phyloP scores from a whole-genome alignment of 306 rosid species.

The Delonix regia region DNA sequence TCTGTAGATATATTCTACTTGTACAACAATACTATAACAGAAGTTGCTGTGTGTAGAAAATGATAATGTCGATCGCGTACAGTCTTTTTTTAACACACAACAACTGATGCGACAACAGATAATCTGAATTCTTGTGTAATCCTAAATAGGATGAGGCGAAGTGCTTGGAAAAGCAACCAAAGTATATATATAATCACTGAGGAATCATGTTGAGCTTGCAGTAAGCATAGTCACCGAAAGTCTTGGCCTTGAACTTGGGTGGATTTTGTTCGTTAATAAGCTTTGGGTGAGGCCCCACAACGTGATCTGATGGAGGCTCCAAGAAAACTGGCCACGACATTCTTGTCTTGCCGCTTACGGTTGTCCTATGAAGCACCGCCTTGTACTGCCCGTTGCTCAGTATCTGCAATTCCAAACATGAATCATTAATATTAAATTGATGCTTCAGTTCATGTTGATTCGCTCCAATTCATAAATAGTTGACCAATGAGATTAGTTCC shows the following conservation, averaged over 20 bases:
- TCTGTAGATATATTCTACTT: background rate
- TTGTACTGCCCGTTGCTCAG: conserved; percentile 78
- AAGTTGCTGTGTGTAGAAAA: too few species aligned
- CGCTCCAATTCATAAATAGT: too few species aligned
- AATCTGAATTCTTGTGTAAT: too few species aligned
- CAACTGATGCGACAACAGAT: too few species aligned
- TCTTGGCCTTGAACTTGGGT: conserved; percentile 67
- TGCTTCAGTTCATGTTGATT: too few species aligned
- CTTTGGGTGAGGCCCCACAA: conserved; percentile 62
- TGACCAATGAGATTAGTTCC: too few species aligned
- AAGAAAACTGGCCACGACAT: conserved; percentile 84
- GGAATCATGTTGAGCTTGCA: conserved; percentile 70
- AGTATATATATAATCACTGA: conserved; percentile 32
- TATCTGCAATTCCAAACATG: conserved; percentile 37
- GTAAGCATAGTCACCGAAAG: conserved; percentile 55
- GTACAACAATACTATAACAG: background rate
- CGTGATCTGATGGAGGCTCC: conserved; percentile 56
- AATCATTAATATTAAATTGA: too few species aligned
- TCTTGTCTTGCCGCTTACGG: conserved; percentile 59
- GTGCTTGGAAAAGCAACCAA: too few species aligned
- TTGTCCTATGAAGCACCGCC: conserved; percentile 67
- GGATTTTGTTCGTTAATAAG: conserved; percentile 56
- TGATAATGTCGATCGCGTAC: too few species aligned
- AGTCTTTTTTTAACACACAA: too few species aligned
- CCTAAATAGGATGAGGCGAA: background rate